Evolutionary conservation across 2,329 filamentous ascomycete genomes (phyloP), one percentile per base, ranked within the genome.

Genomic region (Paracoccidioides lutzii): DNA sequence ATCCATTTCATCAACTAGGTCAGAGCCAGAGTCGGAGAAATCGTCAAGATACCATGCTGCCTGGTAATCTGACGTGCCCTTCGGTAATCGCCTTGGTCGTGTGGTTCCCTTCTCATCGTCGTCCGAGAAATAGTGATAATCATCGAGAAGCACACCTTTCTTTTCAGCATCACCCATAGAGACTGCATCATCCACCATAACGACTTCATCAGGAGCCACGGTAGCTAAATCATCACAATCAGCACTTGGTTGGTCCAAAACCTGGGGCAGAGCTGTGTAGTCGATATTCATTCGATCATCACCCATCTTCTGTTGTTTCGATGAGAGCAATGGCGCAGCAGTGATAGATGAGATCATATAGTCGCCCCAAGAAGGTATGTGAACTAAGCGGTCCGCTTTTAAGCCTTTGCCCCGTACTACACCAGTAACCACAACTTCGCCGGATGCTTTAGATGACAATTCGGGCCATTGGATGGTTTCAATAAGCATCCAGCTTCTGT

Each of bases 111-210:
- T 73, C 54, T 93, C 85, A 49, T 93, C 89, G 45, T 97, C 91
- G 45, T 97, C 91, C 0, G 90, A 90, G 67, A 97, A 98, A 71
- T 98, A 98, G 68, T 97, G 91, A 69, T 98, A 91, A 62, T 97
- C 91, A 62, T 98, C 93, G 8, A 98, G 78, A 43, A 98, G 75
- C 0, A 98, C 93, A 60, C 91, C 93, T 72, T 91, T 95, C 66
- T 84, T 84, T 45, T 78, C 76, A 1, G 76, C 74, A 28, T 77
- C 73, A 3, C 76, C 77, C 64, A 79, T 62, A 58, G 76, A 67
- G 63, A 77, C 56, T 73, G 73, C 66, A 28, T 82, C 79, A 59
- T 88, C 86, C 30, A 81, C 76, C 88, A 95, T 93, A 57, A 81
- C 76, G 3, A 84, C 80, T 64, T 91, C 89, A 67, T 97, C 91